A percentile compares a stretch with the other conserved stretches of the same genome.
Evolutionary conservation across 192 early-diverging fungal species (phyloP).

Genomic region (Entophlyctis luteolus): DNA sequence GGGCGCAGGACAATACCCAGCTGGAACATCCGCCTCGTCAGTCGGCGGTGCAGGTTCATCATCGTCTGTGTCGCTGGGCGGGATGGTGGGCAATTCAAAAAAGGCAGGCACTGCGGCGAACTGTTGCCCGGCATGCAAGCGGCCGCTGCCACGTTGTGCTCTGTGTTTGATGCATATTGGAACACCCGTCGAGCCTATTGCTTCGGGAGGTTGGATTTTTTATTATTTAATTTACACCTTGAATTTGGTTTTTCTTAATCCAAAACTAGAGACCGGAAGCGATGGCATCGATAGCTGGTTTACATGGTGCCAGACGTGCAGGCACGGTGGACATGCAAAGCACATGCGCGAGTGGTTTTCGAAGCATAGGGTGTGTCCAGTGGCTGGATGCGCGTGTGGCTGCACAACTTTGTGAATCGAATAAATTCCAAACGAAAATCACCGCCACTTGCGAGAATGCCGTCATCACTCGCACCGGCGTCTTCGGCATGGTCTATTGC

Average conservation of each 20-base stretch:
- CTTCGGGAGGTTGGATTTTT: background rate
- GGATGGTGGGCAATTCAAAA: background rate
- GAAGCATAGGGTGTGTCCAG: conserved; percentile 79
- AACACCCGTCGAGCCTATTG: background rate
- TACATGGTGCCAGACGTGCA: conserved; percentile 97
- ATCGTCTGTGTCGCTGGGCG: background rate
- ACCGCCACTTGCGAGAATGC: too few species aligned
- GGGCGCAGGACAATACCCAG: background rate
- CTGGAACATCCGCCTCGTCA: background rate
- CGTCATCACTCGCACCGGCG: too few species aligned
- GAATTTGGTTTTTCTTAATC: background rate
- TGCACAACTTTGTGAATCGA: too few species aligned
- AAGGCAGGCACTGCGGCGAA: background rate
- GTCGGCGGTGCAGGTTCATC: background rate
- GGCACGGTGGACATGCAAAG: conserved; percentile 90
- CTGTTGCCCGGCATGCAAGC: conserved; percentile 23
- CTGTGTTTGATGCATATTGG: conserved; percentile 23
- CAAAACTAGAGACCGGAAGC: background rate
- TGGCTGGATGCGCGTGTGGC: conserved; percentile 81
- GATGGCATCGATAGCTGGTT: conserved; percentile 75
- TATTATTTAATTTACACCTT: too few species aligned
- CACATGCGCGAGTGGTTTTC: conserved; percentile 92
- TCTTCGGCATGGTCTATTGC: too few species aligned
- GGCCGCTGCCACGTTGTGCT: conserved; percentile 22
- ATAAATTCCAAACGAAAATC: too few species aligned